Evolutionary conservation across 2,329 filamentous ascomycete species (phyloP), one percentile per base, ranked within the genome.

Genomic region (Trichoderma sp.): DNA sequence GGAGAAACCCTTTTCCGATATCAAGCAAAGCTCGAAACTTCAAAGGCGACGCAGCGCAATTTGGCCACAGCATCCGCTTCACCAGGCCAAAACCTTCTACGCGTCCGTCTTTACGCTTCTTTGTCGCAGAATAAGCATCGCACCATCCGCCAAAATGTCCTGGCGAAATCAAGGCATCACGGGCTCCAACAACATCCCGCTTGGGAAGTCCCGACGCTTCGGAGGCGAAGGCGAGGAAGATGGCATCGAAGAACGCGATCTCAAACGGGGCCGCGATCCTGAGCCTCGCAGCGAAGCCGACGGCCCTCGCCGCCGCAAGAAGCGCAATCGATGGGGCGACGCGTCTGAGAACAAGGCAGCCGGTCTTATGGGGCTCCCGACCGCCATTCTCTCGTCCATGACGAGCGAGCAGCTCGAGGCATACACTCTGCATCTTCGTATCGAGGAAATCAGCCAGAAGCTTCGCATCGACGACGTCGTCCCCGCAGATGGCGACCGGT

Each of bases 361-460:
- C 68, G 95, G 95, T 72, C 86, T 99, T 70, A 98, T 99, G 94
- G 95, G 95, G 68, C 86, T 99, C 73, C 93, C 95, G 32, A 99
- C 95, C 17, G 93, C 94, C 76, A 98, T 99, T 79, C 90, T 94
- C 80, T 93, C 94, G 71, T 94, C 94, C 81, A 99, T 99, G 93
- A 99, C 95, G 67, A 94, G 91, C 77, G 95, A 99, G 81, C 95
- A 99, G 85, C 88, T 98, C 66, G 95, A 99, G 79, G 95, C 95
- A 22, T 99, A 99, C 79, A 95, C 94, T 25, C 84, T 98, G 73
- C 94, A 99, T 82, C 84, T 99, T 76, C 93, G 95, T 76, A 98
- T 99, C 77, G 94, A 99, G 80, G 95, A 99, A 81, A 99, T 99
- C 76, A 98, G 93, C 78, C 94, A 99, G 83, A 99, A 99, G 87